Conservation (phyloP, 169 alveolate species). For the Eimeria nieschulzi region DNA sequence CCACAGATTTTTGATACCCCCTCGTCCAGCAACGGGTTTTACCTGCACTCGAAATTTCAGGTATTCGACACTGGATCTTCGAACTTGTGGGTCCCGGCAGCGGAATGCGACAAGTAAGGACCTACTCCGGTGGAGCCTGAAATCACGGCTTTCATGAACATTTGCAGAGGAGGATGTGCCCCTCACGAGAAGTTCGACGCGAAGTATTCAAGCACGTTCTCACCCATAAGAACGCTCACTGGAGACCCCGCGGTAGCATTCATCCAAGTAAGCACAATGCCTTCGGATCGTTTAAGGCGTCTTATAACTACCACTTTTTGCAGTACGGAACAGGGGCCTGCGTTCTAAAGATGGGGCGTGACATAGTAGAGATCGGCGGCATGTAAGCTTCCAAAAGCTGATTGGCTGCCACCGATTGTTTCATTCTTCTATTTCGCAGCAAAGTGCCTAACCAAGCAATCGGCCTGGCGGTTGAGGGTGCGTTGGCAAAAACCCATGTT, state of each 20-base stretch:
- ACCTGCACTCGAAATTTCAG: constrained; percentile 55
- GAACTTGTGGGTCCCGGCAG: constrained; percentile 91
- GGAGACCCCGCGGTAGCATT: constrained; percentile 78
- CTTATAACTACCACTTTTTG: not conserved
- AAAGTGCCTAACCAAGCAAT: constrained; percentile 87
- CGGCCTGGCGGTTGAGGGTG: constrained; percentile 90
- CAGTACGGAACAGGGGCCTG: constrained; percentile 77
- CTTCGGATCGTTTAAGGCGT: not conserved
- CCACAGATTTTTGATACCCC: not conserved
- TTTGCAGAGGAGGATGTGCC: constrained; percentile 87
- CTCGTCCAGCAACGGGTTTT: not conserved
- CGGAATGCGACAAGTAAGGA: constrained; percentile 80
- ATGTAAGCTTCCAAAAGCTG: constrained; percentile 39
- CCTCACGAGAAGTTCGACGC: constrained; percentile 88
- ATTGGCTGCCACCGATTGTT: constrained; percentile 3
- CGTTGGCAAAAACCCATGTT: not conserved
- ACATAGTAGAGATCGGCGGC: constrained; percentile 72
- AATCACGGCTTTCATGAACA: not conserved
- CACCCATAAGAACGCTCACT: constrained; percentile 66
- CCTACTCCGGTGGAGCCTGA: not conserved
- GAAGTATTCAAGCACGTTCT: constrained; percentile 83
- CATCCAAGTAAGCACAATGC: constrained; percentile 49
- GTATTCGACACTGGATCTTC: constrained; percentile 92
- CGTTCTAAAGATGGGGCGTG: constrained; percentile 77
- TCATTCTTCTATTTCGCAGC: constrained; percentile 67